Evolutionary conservation across 2,329 filamentous ascomycete species (phyloP), one percentile per base, ranked within the genome.

Genomic region (Amauroascus verrucosus): DNA sequence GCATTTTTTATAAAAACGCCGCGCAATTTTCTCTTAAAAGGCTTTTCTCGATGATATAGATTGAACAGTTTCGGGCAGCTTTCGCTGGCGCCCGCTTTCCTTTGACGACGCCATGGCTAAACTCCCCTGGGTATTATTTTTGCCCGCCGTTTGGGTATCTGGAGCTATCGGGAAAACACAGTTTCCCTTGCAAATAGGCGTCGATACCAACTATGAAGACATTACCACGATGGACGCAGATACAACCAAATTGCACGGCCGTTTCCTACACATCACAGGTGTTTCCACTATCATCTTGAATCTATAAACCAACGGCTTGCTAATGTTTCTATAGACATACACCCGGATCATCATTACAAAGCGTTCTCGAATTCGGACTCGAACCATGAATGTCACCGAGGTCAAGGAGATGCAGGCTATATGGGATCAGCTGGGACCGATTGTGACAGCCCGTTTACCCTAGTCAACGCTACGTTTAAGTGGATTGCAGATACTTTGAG

Each of bases 221-320:
- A 24, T 8, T 40, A 26, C 9, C 30, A 20, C 41, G 11, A 28
- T 35, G 7, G 14, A n/a, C n/a, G 6, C n/a, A 8, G 37, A 30
- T 22, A 41, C 2, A 3, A 41, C 22, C 6, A 57, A 53, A 8
- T 53, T 88, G 62, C 78, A 80, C 59, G 88, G 88, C 59, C 81
- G 80, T 66, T 95, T 95, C 72, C 76, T 95, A 65, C 88, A 95
- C 70, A 86, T 95, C 61, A 93, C 88, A 71, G 89, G 88, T 91
- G 20, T 18, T n/a, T 14, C 14, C 28, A 28, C 9, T 1, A 14
- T 54, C 52, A 60, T 59, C 52, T 9, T 41, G 24, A 6, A 56
- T 49, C 58, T 44, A 51, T 56, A 38, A 50, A 53, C 56, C 50
- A 54, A 30, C 57, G n/a, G 48, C 9, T 6, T 35, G 7, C 20